A percentile compares a stretch with the other conserved stretches of the same genome.
Evolutionary conservation across 805 yeast genomes (phyloP).

Genomic region (Candida morakotiae): DNA sequence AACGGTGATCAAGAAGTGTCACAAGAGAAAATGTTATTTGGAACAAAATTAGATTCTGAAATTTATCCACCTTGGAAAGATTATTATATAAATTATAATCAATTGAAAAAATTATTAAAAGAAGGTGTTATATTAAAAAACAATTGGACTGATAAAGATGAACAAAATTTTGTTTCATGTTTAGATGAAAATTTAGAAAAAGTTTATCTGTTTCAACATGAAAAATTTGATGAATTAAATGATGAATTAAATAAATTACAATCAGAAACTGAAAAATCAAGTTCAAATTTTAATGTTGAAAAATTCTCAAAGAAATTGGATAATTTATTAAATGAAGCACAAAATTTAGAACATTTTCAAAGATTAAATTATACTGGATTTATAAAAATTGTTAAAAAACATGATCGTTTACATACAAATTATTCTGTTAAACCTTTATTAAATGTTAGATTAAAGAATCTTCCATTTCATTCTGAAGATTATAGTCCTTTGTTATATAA

Average conservation of each 20-base stretch:
- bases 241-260: slow-evolving; percentile 64
- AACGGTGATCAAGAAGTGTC: too few relatives aligned
- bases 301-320: slow-evolving; percentile 69
- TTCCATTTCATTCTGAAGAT: slow-evolving; percentile 94
- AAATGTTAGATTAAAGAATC: slow-evolving; percentile 78
- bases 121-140: slow-evolving; percentile 52
- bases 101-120: slow-evolving; percentile 61
- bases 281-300: slow-evolving; percentile 48
- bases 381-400: slow-evolving; percentile 90
- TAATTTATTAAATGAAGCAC: slow-evolving; percentile 66
- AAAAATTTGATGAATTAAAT: slow-evolving; percentile 66
- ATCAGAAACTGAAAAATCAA: slow-evolving; percentile 40
- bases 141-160: slow-evolving; percentile 70
- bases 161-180: slow-evolving; percentile 60
- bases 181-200: slow-evolving; percentile 71
- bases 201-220: slow-evolving; percentile 67
- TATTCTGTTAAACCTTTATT: slow-evolving; percentile 89
- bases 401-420: slow-evolving; percentile 82
- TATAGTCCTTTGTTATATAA: slow-evolving; percentile 87
- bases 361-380: slow-evolving; percentile 94
- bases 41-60: slow-evolving; percentile 76
- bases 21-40: slow-evolving; percentile 84
- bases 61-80: slow-evolving; percentile 85
- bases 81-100: slow-evolving; percentile 63
- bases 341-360: slow-evolving; percentile 84